Evolutionary conservation across 192 early-diverging fungal species (phyloP), one percentile per base, ranked within the genome.

Genomic region (Entomortierella beljakovae): DNA sequence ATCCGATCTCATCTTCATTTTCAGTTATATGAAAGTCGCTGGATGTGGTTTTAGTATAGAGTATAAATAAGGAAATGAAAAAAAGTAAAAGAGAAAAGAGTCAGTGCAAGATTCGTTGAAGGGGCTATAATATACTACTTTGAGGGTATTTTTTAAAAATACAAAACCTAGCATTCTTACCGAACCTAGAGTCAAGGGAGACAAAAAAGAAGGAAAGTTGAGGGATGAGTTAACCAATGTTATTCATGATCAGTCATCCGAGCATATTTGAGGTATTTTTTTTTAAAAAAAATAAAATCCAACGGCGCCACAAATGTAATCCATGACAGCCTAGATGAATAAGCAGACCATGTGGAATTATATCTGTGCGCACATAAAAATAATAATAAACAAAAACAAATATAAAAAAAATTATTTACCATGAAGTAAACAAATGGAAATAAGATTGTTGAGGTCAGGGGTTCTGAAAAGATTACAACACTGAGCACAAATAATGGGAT

Each of bases 381-480:
- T 13, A 43, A 43, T 13, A 43, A 43, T 13, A 43, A 43, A 43
- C n/a, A n/a, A 43, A 43, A 43, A 43, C 9, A 43, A 43, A 43
- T 13, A 43, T 13, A 43, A 43, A 43, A 43, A 18, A 5, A 20
- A n/a, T 42, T 53, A 73, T 64, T 34, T 69, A 92, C 90, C 90
- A 92, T 92, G 61, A 95, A 93, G 65, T 94, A 95, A 3, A 94
- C 88, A 74, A 97, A 97, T 9, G 94, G 94, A 55, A 94, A 88
- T 48, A 93, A 65, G 43, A 94, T 87, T 20, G 89, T 85, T 31
- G 88, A 89, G 55, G 90, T 90, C 58, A 93, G 76, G 22, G 93
- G 92, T 70, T 94, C 93, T 38, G 85, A 83, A n/a, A 89, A 80
- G 33, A 83, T 74, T 40, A 70, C 69, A 32, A 77, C 40, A 65